Base-by-base conservation (phyloP, 2,329 filamentous ascomycete genomes). In the Verticillium nonalfalfae region DNA sequence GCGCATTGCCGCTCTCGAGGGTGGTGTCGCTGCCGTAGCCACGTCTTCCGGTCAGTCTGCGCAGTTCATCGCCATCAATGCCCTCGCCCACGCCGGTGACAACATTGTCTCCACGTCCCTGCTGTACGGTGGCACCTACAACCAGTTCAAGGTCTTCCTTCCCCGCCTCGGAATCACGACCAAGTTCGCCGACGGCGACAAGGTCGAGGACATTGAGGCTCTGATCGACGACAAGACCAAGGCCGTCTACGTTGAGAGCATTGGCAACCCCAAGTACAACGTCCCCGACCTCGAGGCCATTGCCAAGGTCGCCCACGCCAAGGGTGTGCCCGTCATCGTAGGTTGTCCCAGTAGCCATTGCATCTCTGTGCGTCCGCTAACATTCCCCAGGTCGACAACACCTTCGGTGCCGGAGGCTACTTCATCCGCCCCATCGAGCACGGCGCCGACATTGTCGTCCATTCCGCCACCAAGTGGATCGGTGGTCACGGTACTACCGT, bases 381-480 rank as follows among this genome's bases (percentile, higher is more conserved):
- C 26, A 26, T 13, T 7, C 39, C 57, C 54, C 66, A 90, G 83
- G 90, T 94, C 57, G 93, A 97, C 79, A 97, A 97, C 81, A 97
- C 93, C 9, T 97, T 97, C 69, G 94, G 93, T 56, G 93, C 93
- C 13, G 93, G 93, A 62, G 93, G 94, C 58, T 97, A 91, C 82
- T 96, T 91, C 74, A 81, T 89, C 67, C 87, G 90, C 7, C 93
- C 93, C 50, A 94, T 97, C 69, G 88, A 93, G 31, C 90, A 96
- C 75, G 93, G 93, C 60, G 93, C 91, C 65, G 93, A 97, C 72
- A 97, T 97, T 63, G 89, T 97, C 59, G 91, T 97, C 31, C 93
- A 97, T 82, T 95, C 90, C 45, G 93, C 93, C 11, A 97, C 93
- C 62, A 97, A 97, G 77, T 97, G 93, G 93, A 97, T 98, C 65